Evolutionary conservation across 495 filamentous ascomycete genomes (phyloP).

Genomic region (Aspergillus biplanus): DNA sequence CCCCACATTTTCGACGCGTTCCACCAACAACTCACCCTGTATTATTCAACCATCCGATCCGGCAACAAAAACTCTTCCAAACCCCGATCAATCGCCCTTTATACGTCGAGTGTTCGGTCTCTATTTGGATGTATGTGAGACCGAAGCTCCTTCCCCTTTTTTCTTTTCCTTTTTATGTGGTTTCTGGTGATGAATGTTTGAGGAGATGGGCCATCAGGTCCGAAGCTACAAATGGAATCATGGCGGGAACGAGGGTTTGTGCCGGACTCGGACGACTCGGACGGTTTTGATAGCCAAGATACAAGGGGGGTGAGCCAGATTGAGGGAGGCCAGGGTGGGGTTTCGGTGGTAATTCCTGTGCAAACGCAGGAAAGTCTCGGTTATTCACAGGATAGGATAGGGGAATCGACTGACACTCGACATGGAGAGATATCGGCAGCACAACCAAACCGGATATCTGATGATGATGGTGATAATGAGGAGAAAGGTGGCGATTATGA

Average conservation of each 20-base stretch:
- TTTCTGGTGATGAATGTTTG: slow-evolving; percentile 33
- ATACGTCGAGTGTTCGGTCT: no score
- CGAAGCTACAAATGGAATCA: slow-evolving; percentile 58
- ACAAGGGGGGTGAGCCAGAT: slow-evolving; percentile 22
- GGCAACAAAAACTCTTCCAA: not conserved
- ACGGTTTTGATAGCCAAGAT: slow-evolving; percentile 48
- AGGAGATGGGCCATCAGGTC: slow-evolving; percentile 47
- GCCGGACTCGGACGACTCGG: slow-evolving; percentile 64
- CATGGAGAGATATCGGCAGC: not conserved
- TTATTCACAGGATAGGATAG: not conserved
- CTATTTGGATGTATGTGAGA: not conserved
- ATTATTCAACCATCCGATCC: not conserved
- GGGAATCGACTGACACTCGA: not conserved
- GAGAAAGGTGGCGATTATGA: not conserved
- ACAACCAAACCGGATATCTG: not conserved
- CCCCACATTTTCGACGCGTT: slow-evolving; percentile 46
- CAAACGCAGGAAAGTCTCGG: slow-evolving; percentile 5
- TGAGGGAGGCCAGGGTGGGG: slow-evolving; percentile 19
- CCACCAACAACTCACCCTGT: slow-evolving; percentile 2
- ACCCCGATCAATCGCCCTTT: no score
- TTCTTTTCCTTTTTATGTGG: not conserved
- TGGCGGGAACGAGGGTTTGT: slow-evolving; percentile 67
- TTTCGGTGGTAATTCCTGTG: slow-evolving; percentile 18
- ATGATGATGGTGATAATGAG: not conserved
- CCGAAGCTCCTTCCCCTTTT: not conserved